Conservation (phyloP, 2,329 filamentous ascomycete genomes). For the Aspergillus intermedius region DNA sequence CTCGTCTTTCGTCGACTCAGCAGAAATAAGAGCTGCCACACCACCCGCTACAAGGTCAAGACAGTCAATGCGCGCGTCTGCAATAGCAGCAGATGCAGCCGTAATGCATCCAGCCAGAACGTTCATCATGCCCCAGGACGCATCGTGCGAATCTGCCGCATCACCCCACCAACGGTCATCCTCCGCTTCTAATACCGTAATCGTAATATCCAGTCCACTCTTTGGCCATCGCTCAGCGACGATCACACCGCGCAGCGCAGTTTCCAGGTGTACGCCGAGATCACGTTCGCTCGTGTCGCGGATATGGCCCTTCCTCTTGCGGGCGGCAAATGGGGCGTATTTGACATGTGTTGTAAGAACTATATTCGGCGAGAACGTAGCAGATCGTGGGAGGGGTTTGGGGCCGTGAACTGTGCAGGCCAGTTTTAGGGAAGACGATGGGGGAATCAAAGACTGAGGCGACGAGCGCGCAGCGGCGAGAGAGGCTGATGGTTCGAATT, state of each 20-base stretch:
- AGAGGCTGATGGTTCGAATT: conserved; percentile 46
- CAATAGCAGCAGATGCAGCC: conserved; percentile 84
- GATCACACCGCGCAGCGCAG: conserved; percentile 78
- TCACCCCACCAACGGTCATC: conserved; percentile 66
- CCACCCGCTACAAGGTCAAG: conserved; percentile 85
- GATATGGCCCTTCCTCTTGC: conserved; percentile 74
- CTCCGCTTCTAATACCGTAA: conserved; percentile 89
- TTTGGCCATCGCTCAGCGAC: conserved; percentile 98
- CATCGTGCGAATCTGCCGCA: conserved; percentile 44
- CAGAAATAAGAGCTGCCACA: conserved; percentile 70
- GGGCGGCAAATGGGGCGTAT: conserved; percentile 88
- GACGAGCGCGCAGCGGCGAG: conserved; percentile 38
- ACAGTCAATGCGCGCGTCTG: conserved; percentile 92
- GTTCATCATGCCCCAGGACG: conserved; percentile 83
- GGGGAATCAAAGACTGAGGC: conserved; percentile 44
- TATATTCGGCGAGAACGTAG: conserved; percentile 86
- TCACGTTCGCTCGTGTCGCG: conserved; percentile 83
- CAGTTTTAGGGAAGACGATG: conserved; percentile 71
- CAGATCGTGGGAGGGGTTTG: conserved; percentile 78
- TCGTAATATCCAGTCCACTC: conserved; percentile 88
- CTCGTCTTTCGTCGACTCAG: conserved; percentile 17
- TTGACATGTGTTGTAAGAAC: conserved; percentile 91
- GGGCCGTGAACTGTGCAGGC: conserved; percentile 91
- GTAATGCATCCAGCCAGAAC: conserved; percentile 88
- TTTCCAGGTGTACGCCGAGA: conserved; percentile 83